Base-by-base conservation (phyloP, 2,329 filamentous ascomycete genomes). In the Aspergillus melleus region DNA sequence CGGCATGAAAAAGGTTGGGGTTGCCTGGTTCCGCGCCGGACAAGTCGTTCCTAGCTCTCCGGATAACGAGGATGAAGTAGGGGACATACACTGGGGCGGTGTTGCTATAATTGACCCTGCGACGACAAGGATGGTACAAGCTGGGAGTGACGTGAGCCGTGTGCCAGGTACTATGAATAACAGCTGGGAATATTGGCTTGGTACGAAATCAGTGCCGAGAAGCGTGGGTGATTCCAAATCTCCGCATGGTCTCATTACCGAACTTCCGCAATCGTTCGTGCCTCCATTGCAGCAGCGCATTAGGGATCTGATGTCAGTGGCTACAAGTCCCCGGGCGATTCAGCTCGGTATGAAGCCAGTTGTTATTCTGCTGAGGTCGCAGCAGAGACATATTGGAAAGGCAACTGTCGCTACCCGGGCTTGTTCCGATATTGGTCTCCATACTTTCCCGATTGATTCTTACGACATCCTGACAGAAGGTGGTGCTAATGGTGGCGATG, bases 391-490 rank as follows among this genome's bases (percentile, higher is more conserved):
- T 61, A 96, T 98, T 66, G 95, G 95, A 53, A 99, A 99, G 74
- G 83, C 90, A n/a, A 90, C 88, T 2, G 79, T 92, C 22, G 91
- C 91, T 0, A 83, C 81, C 1, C 85, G 86, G 49, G 92, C 93
- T 4, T 96, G 92, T 73, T 85, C 90, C 2, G 94, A 97, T 69
- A 89, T 97, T 63, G 95, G 95, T 3, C 81, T 98, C 16, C 95
- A 99, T 73, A 90, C 88, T 0, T 98, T 96, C 72, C 78, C 86
- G 0, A 90, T 99, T 55, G 92, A 98, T 73, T 90, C 91, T 0
- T 96, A 96, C 69, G 95, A 99, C 68, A 91, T 99, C 47, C 81
- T 96, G 4, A 94, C 92, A n/a, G 94, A 98, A 73, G 91, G 92
- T 14, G 89, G 90, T 49, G 90, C 89, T 1, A 92, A 92, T 55